Base-by-base conservation (phyloP, 345 rosid genomes). In the Carallia brachiata region DNA sequence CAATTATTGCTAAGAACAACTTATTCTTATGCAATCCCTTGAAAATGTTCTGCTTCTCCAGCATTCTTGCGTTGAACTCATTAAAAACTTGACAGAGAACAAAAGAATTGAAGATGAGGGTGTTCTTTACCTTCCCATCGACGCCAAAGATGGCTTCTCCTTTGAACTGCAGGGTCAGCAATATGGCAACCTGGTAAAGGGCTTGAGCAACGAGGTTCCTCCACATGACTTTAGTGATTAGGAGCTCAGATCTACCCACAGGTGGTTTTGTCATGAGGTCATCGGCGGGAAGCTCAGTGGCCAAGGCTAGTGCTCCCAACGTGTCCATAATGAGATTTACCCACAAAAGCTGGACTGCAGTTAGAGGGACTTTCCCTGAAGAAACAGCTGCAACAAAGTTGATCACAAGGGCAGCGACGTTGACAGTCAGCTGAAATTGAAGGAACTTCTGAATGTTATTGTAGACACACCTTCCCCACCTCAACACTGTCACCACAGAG, bases 291-390 rank as follows among this genome's bases (percentile, higher is more conserved):
- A 1, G 34, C 34, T 32, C 34, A 32, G 34, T 32, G 34, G 34
- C 34, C 34, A 32, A 32, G 0, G 34, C 34, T 32, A 32, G 34
- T 32, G 34, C 34, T 32, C 34, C 34, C 34, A 32, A 32, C 0
- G 94, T 90, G 78, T 93, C 97, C 96, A 89, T 91, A 53, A 93
- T 89, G 89, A 93, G 85, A 83, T 91, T 91, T 36, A 93, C 98
- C 98, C 97, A 93, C 59, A 91, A 89, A 64, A 93, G 77, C 76
- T 93, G 98, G 60, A 93, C 96, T 1, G 90, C 87, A 0, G 83
- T 85, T 65, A 93, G 89, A 36, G 98, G 97, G 54, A 94, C 88
- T 69, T 92, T 76, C 66, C 97, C 97, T 79, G 89, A 76, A 78
- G 89, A 88, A 48, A 84, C 72, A 62, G 88, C 93, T 31, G 87